Conservation (phyloP, 2,329 filamentous ascomycete species). For the Monilinia polystroma region DNA sequence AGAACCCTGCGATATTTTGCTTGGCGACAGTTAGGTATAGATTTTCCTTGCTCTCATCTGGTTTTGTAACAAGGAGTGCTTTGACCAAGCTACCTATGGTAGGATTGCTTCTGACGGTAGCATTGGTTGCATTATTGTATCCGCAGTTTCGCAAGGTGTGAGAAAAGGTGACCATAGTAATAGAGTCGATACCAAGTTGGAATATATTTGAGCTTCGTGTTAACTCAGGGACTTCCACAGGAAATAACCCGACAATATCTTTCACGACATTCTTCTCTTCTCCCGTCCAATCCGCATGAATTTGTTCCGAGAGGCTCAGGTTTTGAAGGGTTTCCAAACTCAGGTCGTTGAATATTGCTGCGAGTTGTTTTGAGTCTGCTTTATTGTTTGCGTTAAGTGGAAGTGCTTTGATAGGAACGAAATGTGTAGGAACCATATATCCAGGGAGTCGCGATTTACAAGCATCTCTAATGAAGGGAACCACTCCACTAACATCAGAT, state of each 20-base stretch:
- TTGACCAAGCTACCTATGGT: slow-evolving; percentile 48
- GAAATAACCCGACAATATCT: slow-evolving; percentile 48
- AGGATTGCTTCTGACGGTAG: slow-evolving; percentile 64
- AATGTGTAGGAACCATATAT: slow-evolving; percentile 91
- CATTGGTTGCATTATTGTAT: slow-evolving; percentile 59
- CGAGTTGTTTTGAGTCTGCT: slow-evolving; percentile 70
- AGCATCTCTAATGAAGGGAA: slow-evolving; percentile 53
- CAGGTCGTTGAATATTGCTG: slow-evolving; percentile 62
- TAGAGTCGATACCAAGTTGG: slow-evolving; percentile 84
- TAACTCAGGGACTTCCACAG: slow-evolving; percentile 42
- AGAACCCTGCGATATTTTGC: slow-evolving; percentile 43
- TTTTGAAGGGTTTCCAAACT: slow-evolving; percentile 59
- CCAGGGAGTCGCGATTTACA: slow-evolving; percentile 69
- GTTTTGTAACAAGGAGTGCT: slow-evolving; percentile 31
- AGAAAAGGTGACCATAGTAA: slow-evolving; percentile 73
- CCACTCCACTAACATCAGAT: slow-evolving; percentile 43
- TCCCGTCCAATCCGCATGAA: slow-evolving; percentile 40
- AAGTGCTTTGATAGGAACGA: slow-evolving; percentile 68
- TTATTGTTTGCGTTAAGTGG: slow-evolving; percentile 90
- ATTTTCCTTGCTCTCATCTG: slow-evolving; percentile 27
- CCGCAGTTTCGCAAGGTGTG: slow-evolving; percentile 62
- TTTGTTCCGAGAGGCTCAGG: slow-evolving; percentile 45
- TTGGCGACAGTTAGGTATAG: slow-evolving; percentile 41
- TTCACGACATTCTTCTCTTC: slow-evolving; percentile 51
- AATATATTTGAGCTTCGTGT: slow-evolving; percentile 69